Conservation (phyloP, 2,329 filamentous ascomycete genomes). For the Hymenoscyphus albidus region DNA sequence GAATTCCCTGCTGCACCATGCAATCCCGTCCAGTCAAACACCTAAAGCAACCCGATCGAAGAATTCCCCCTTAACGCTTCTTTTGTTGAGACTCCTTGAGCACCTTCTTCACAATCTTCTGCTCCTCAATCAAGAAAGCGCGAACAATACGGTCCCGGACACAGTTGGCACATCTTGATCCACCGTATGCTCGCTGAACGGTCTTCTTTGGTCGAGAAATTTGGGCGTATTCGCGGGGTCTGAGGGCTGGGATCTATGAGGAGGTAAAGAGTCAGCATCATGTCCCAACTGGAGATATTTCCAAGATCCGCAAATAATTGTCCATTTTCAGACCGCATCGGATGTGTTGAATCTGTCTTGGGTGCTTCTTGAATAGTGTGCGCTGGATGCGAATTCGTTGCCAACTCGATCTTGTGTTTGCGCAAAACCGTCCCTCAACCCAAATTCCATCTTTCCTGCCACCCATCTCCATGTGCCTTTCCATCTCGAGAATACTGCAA, state of each 20-base stretch:
- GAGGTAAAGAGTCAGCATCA: conserved; percentile 32
- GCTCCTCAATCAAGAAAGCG: conserved; percentile 99
- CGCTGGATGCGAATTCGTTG: neutral
- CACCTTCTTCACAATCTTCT: conserved; percentile 99
- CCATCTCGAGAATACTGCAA: neutral
- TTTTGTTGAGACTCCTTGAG: conserved; percentile 92
- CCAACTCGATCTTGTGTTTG: neutral
- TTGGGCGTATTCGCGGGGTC: conserved; percentile 94
- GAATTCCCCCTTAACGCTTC: conserved; percentile 33
- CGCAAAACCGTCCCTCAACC: neutral
- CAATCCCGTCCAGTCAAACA: conserved; percentile 34
- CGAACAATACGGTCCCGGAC: conserved; percentile 97
- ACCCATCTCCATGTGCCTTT: neutral
- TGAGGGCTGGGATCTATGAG: conserved; percentile 82
- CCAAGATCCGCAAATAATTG: no score
- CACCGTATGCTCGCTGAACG: conserved; percentile 96
- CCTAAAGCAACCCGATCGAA: conserved; percentile 33
- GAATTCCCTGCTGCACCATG: conserved; percentile 34
- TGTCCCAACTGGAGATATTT: neutral
- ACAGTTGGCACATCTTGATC: conserved; percentile 97
- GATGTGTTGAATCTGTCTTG: neutral
- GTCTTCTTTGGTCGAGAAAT: conserved; percentile 99
- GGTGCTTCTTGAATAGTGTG: neutral
- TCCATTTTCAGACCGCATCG: neutral
- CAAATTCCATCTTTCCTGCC: neutral